Conservation (phyloP, 805 yeast genomes). For the Cyberlindnera misumaiensis region DNA sequence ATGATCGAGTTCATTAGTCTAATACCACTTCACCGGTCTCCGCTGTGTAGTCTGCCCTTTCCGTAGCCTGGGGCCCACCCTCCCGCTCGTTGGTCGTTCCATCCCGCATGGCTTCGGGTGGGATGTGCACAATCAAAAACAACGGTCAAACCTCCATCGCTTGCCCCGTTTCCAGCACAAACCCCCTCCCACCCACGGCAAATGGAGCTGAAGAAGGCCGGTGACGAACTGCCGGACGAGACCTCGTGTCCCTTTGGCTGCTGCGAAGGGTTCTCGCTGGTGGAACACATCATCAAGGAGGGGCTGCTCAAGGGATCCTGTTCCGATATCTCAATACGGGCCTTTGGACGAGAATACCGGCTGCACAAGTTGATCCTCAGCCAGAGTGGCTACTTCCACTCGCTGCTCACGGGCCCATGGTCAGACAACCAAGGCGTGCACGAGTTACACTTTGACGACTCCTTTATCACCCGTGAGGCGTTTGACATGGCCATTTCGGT, state of each 20-base stretch:
- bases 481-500: slow-evolving; percentile 42
- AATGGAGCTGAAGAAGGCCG: background rate
- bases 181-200: background rate
- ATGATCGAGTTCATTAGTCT: slow-evolving; percentile 23
- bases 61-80: too few relatives aligned
- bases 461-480: slow-evolving; percentile 35
- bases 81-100: too few relatives aligned
- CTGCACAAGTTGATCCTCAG: slow-evolving; percentile 40
- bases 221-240: slow-evolving; percentile 1
- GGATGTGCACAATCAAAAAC: too few relatives aligned
- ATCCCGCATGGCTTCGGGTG: too few relatives aligned
- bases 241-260: slow-evolving; percentile 24
- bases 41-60: too few relatives aligned
- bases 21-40: too few relatives aligned
- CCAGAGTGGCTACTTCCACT: slow-evolving; percentile 40
- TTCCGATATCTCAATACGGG: slow-evolving; percentile 41
- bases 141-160: too few relatives aligned
- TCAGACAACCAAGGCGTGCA: slow-evolving; percentile 17
- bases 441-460: slow-evolving; percentile 34
- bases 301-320: slow-evolving; percentile 41
- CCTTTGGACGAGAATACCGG: slow-evolving; percentile 38
- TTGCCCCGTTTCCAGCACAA: too few relatives aligned
- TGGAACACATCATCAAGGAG: slow-evolving; percentile 28
- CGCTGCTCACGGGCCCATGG: slow-evolving; percentile 42
- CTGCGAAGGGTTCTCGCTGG: slow-evolving; percentile 18